phyloP scores from a whole-genome alignment of 371 early-diverging fungal species.

The Mucor circinelloides region DNA sequence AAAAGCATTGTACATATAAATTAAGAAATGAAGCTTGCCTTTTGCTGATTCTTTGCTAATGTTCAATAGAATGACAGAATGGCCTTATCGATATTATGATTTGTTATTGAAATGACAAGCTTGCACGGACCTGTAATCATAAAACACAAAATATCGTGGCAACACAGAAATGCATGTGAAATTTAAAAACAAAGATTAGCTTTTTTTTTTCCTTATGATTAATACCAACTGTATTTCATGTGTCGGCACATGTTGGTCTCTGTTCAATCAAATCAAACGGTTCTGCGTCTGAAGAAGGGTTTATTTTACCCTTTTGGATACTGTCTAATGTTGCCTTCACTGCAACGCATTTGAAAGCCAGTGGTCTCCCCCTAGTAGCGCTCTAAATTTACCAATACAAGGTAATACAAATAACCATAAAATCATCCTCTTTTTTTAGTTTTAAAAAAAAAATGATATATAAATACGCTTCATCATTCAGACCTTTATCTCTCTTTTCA shows the following conservation, averaged over 20 bases:
- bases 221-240: not conserved
- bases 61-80: too few relatives aligned
- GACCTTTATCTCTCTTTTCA: not conserved
- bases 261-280: not conserved
- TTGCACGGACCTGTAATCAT: not conserved
- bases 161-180: conserved; percentile 1
- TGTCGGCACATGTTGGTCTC: not conserved
- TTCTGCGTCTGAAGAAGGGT: not conserved
- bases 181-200: not conserved
- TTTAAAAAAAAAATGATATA: not conserved
- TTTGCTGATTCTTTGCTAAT: not conserved
- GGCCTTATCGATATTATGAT: not conserved
- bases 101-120: not conserved
- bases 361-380: not conserved
- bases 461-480: not conserved
- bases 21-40: not conserved
- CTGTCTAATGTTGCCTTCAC: not conserved
- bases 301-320: not conserved
- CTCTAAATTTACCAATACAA: not conserved
- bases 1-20: not conserved
- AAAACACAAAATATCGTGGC: not conserved
- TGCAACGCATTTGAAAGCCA: not conserved
- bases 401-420: not conserved
- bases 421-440: not conserved
- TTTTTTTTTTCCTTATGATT: not conserved